These are phyloP conservation scores for Abortiporus biennis DNA, from an alignment of 1,284 basidiomycete genomes.

Conservation along the genomic window DNA sequence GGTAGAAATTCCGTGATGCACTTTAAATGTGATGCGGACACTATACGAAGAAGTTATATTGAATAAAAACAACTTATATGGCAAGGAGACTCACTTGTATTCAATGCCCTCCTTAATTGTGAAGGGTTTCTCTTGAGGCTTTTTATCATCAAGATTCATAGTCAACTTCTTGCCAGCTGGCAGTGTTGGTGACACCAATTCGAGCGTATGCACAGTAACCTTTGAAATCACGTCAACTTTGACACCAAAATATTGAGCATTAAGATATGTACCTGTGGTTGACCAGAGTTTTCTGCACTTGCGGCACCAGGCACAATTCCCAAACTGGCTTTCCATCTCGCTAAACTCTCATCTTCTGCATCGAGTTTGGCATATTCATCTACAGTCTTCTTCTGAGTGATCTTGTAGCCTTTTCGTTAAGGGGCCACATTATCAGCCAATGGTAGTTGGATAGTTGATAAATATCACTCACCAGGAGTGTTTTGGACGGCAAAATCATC, in stretches of 20 bases:
- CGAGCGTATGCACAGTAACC: conserved; percentile 67
- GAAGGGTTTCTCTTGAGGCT: conserved; percentile 66
- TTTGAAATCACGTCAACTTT: conserved; percentile 22
- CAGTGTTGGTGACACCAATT: conserved; percentile 62
- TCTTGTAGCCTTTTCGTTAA: conserved; percentile 64
- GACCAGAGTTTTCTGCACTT: conserved; percentile 32
- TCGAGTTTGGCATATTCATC: conserved; percentile 77
- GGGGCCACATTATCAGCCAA: conserved; percentile 7
- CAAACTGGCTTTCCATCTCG: conserved; percentile 87
- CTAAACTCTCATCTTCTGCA: conserved; percentile 79
- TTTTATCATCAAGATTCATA: conserved; percentile 50
- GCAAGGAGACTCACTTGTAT: conserved; percentile 62
- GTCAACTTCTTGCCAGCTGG: conserved; percentile 55
- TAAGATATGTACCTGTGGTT: conserved; percentile 52
- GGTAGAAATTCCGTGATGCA: conserved; percentile 82
- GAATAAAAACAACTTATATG: no score
- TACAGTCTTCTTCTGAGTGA: conserved; percentile 52
- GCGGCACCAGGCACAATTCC: conserved; percentile 63
- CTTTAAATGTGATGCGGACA: conserved; percentile 73
- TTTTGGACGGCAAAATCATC: conserved; percentile 58
- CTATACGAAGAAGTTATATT: no score
- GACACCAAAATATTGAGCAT: not conserved
- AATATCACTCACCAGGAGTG: conserved; percentile 50
- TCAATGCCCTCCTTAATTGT: conserved; percentile 81
- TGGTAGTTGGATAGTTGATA: not conserved